phyloP scores from a whole-genome alignment of 768 basidiomycete genomes.

The Trametes meyenii region DNA sequence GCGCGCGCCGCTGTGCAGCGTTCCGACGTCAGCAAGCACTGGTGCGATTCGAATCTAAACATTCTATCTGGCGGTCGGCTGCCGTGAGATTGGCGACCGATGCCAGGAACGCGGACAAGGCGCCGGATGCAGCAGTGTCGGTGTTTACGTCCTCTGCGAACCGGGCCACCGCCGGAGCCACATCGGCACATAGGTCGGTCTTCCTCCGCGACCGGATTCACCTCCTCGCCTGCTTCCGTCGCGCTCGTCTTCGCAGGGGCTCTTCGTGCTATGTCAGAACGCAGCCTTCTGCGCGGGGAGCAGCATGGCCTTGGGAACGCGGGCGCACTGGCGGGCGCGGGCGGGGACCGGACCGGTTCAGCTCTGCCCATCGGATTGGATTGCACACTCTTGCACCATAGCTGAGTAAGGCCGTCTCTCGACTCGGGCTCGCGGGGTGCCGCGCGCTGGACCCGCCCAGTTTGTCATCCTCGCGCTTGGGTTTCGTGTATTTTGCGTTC shows the following conservation, averaged over 20 bases:
- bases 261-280: not conserved
- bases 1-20: not conserved
- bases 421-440: not conserved
- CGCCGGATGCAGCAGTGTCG: not conserved
- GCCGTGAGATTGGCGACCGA: not conserved
- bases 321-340: not conserved
- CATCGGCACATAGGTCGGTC: conserved; percentile 2
- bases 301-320: not conserved
- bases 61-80: not conserved
- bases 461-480: conserved; percentile 16
- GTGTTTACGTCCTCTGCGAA: conserved; percentile 15
- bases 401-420: conserved; percentile 21
- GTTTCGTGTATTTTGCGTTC: too few species aligned
- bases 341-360: conserved; percentile 21
- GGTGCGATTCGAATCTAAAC: not conserved
- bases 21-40: not conserved
- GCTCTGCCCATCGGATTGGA: conserved; percentile 12
- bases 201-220: conserved; percentile 5
- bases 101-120: conserved; percentile 11
- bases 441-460: not conserved
- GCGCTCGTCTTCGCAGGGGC: too few species aligned
- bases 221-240: not conserved
- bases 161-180: conserved; percentile 11
- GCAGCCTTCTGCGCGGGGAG: not conserved
- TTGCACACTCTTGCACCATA: conserved; percentile 23